Base-by-base conservation (phyloP, 1,284 basidiomycete species). In the Cryptococcus depauperatus region DNA sequence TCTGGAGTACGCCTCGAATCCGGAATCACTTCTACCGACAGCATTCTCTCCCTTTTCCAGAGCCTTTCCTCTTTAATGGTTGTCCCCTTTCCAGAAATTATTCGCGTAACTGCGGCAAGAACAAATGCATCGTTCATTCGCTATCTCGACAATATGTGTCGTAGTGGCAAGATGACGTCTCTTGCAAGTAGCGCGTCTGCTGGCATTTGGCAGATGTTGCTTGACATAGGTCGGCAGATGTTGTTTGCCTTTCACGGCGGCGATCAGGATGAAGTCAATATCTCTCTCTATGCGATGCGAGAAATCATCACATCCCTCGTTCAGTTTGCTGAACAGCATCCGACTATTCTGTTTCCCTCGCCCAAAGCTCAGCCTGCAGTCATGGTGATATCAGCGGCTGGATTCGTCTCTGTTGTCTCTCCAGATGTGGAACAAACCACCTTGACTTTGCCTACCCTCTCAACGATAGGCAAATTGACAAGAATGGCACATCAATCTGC, bases 191-290 rank as follows among this genome's bases (percentile, higher is more conserved):
- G 29, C 23, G 44, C 41, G n/a, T 40, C 44, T 3, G 40, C 34
- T 25, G 46, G 21, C 8, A 19, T 47, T 11, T 69, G 66, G 62
- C 58, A 61, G 37, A 52, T 62, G 27, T 47, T 64, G 11, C 48
- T 62, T 19, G 63, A 69, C 50, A 49, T 52, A 1, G 51, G 57
- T n/a, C 47, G 64, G 10, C 62, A 66, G 35, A 49, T 56, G 11
- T 51, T 69, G 2, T 50, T 55, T 37, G 61, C 61, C 16, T 64
- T 64, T 37, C 64, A 68, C 43, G 41, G 46, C 25, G 56, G 58
- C 16, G 61, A 64, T 21, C 46, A 47, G 6, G 58, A 62, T 32
- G 59, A 61, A 30, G 51, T 62, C 23, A 54, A 52, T 5, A 19
- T 50, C 14, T 54, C 62, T 30, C 56, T 57, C 10, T 54, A 48